Evolutionary conservation across 352 stramenopile genomes (phyloP), one percentile per base, ranked within the genome.

Genomic region (Pelagophyceae sp.): DNA sequence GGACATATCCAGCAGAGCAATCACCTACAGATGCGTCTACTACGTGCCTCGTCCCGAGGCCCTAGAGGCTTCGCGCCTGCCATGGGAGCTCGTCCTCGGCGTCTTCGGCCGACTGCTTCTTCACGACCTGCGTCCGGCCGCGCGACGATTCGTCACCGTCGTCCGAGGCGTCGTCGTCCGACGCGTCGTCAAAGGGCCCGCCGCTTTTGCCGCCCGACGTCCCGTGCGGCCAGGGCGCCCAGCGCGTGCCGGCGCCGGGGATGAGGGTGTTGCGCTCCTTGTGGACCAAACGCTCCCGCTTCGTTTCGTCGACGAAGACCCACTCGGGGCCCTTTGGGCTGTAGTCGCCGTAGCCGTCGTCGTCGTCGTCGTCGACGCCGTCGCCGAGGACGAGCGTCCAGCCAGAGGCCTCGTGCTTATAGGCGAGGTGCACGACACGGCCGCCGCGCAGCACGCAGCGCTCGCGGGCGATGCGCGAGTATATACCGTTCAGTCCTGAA

Each of bases 31-130:
- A n/a, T n/a, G n/a, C n/a, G n/a, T n/a, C n/a, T n/a, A n/a, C n/a
- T n/a, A n/a, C n/a, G n/a, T n/a, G n/a, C n/a, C n/a, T n/a, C n/a
- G n/a, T n/a, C n/a, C n/a, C n/a, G n/a, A n/a, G n/a, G n/a, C n/a
- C n/a, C n/a, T n/a, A n/a, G n/a, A n/a, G n/a, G n/a, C n/a, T n/a
- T n/a, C n/a, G n/a, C n/a, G n/a, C n/a, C 29, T 71, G 61, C 61
- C 61, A 71, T 3, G 61, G 61, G n/a, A 71, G 25, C 61, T 71
- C 61, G 61, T 71, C 61, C 61, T 71, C 61, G 61, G 38, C 29
- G n/a, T 71, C 61, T 31, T 71, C 61, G n/a, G 19, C 61, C n/a
- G 15, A 38, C 61, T 25, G 29, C 15, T 29, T 29, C 3, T 23
- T 31, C n/a, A 38, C 31, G 3, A 71, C 11, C 54, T 63, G 40